Conservation (phyloP, 2,329 filamentous ascomycete species). For the Colletotrichum eleusines region DNA sequence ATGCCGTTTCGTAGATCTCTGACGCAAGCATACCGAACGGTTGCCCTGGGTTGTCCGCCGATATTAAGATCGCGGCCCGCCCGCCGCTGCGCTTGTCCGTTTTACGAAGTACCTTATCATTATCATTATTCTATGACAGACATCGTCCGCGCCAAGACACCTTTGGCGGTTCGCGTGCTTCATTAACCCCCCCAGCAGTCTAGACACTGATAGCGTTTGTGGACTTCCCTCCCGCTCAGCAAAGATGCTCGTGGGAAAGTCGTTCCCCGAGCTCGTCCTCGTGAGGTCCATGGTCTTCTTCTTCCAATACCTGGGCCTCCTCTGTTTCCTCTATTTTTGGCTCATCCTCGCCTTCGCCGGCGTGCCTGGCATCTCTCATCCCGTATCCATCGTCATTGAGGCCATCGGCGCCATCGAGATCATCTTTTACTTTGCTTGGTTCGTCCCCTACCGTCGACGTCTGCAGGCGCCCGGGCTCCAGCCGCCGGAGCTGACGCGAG, state of each 20-base stretch:
- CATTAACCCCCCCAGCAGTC: neutral
- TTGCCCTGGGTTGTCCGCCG: neutral
- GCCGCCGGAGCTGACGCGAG: slow-evolving; percentile 55
- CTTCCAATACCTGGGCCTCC: slow-evolving; percentile 38
- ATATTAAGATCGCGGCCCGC: slow-evolving; percentile 18
- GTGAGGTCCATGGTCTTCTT: slow-evolving; percentile 33
- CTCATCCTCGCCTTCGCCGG: slow-evolving; percentile 42
- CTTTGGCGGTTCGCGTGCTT: neutral
- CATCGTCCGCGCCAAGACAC: neutral
- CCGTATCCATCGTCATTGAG: slow-evolving; percentile 45
- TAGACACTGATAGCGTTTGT: neutral
- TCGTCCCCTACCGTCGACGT: slow-evolving; percentile 55
- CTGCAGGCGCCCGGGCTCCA: slow-evolving; percentile 55
- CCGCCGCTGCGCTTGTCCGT: neutral
- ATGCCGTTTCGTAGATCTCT: slow-evolving; percentile 37
- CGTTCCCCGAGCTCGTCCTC: slow-evolving; percentile 35
- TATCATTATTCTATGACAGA: neutral
- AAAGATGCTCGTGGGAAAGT: slow-evolving; percentile 39
- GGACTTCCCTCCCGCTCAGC: neutral
- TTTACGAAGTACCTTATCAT: neutral
- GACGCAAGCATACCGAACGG: slow-evolving; percentile 1
- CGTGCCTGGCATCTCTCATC: slow-evolving; percentile 43
- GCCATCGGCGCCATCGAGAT: slow-evolving; percentile 51
- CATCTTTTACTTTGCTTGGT: slow-evolving; percentile 58
- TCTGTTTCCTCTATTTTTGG: slow-evolving; percentile 44